phyloP scores from a whole-genome alignment of 257 asterid species.

The Solanum medicagineum region DNA sequence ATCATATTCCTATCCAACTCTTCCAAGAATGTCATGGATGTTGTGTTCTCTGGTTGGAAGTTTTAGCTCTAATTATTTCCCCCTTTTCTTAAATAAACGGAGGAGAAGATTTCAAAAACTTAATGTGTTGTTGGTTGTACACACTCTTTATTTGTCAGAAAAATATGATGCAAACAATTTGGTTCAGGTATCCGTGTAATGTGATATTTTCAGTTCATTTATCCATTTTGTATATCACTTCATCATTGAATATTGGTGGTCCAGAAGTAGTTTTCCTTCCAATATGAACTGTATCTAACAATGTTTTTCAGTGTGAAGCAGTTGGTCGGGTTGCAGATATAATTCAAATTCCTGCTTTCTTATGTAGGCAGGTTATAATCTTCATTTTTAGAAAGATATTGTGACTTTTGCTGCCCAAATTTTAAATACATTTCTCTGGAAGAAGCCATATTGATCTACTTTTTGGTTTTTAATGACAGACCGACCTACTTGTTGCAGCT shows the following conservation, averaged over 20 bases:
- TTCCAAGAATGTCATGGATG: not conserved
- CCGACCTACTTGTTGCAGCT: constrained; percentile 91
- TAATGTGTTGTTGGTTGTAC: not conserved
- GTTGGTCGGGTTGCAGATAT: constrained; percentile 94
- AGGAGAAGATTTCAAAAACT: not conserved
- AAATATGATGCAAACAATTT: not conserved
- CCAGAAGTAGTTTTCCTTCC: not conserved
- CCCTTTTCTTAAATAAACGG: not conserved
- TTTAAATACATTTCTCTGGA: not conserved
- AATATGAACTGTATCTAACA: not conserved
- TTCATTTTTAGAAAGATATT: not conserved
- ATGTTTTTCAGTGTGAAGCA: constrained; percentile 71
- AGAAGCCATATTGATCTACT: not conserved
- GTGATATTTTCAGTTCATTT: not conserved
- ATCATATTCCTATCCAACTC: not conserved
- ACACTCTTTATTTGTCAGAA: not conserved
- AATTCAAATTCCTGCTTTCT: constrained; percentile 97
- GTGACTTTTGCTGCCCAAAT: not conserved
- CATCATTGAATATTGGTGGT: not conserved
- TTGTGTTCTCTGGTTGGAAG: not conserved
- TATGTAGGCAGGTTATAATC: constrained; percentile 73
- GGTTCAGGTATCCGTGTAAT: not conserved
- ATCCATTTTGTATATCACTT: not conserved
- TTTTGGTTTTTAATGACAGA: constrained; percentile 34
- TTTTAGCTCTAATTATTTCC: not conserved